Evolutionary conservation across 2,329 filamentous ascomycete genomes (phyloP), one percentile per base, ranked within the genome.

Genomic region (Aspergillus novofumigatus): DNA sequence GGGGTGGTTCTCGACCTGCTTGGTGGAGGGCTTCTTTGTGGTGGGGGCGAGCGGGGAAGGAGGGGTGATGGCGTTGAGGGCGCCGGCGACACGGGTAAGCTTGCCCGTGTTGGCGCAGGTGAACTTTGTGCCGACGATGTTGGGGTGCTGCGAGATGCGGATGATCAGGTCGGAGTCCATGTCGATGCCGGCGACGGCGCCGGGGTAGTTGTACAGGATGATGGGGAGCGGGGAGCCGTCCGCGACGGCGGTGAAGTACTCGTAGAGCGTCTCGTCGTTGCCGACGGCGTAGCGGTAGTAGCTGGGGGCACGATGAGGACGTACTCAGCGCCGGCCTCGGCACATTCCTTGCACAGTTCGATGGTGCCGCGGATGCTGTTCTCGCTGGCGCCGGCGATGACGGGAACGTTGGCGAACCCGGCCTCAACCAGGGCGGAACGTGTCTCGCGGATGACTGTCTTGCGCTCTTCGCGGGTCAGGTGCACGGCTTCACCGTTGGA

Each of bases 31-130:
- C 7, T 62, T 56, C 45, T 65, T 59, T 9, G 63, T 59, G 1
- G 66, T 55, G 1, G 67, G 66, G 1, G 69, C 65, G 52, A 75
- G 64, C 2, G 72, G 72, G 3, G 72, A 73, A 23, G 64, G 25
- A 3, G 88, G 85, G 0, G 87, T 91, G 73, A 86, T 85, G 56
- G 91, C 90, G 65, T 89, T 78, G 50, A 87, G 85, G 49, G 86
- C 90, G 14, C 83, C 76, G 6, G 91, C 90, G 4, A 96, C 90
- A 32, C 91, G 86, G 11, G 91, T 93, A 63, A 95, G 82, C 78
- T 95, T 96, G 62, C 91, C 91, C 1, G 90, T 94, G 79, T 91
- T 94, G 63, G 90, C 91, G 72, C 91, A 95, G 44, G 91, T 96
- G 80, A 96, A 95, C 75, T 96, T 96, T 55, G 90, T 92, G 61